A percentile compares a stretch with the other conserved stretches of the same genome.
Evolutionary conservation across 352 stramenopile genomes (phyloP).

Genomic region (Globisporangium orthogonon): DNA sequence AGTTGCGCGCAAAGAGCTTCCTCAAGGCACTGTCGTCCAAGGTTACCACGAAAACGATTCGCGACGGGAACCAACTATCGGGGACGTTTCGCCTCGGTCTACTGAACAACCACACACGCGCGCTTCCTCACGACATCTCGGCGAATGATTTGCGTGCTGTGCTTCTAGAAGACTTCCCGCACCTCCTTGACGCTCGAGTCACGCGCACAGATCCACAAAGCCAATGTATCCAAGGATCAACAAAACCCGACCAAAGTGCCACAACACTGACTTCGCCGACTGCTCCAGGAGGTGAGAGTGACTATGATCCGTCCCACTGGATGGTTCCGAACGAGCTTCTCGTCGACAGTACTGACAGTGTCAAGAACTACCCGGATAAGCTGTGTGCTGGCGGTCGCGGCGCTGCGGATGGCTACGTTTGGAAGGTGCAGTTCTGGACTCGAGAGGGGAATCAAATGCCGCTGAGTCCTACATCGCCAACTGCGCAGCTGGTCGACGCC

Average conservation of each 20-base stretch:
- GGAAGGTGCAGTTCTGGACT: constrained; percentile 91
- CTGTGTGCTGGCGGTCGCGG: constrained; percentile 78
- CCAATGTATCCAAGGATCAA: constrained; percentile 55
- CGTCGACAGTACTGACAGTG: constrained; percentile 30
- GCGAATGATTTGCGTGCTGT: constrained; percentile 44
- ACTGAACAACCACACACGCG: constrained; percentile 37
- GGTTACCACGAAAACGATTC: constrained; percentile 63
- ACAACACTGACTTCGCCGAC: constrained; percentile 4
- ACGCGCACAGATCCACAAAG: constrained; percentile 54
- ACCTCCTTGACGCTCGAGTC: constrained; percentile 64
- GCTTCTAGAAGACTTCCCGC: constrained; percentile 39
- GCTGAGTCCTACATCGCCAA: constrained; percentile 63
- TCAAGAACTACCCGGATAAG: constrained; percentile 55
- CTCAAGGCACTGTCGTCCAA: constrained; percentile 72
- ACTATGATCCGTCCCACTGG: constrained; percentile 50
- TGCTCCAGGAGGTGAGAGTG: constrained; percentile 18
- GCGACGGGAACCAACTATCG: constrained; percentile 82
- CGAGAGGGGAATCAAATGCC: constrained; percentile 71
- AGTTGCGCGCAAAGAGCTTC: constrained; percentile 60
- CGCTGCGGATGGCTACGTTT: constrained; percentile 78
- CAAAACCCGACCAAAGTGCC: constrained; percentile 40
- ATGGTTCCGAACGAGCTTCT: constrained; percentile 35
- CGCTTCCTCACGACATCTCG: constrained; percentile 62
- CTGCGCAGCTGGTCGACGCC: constrained; percentile 19
- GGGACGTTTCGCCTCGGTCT: constrained; percentile 86